Conservation (phyloP, 2,329 filamentous ascomycete species). For the Diaporthe velutina region DNA sequence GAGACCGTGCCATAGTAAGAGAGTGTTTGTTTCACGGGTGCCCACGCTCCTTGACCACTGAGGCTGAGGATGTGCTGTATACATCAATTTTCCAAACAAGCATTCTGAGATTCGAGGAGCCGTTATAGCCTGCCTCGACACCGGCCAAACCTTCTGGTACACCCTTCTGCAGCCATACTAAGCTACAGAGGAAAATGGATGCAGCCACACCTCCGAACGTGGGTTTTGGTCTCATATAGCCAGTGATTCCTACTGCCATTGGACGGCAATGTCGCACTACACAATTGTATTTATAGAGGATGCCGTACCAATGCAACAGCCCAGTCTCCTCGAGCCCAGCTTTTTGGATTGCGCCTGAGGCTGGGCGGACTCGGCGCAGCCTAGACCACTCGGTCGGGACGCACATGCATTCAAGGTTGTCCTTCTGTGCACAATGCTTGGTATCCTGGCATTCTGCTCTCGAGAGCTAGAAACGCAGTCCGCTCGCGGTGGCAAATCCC, state of each 20-base stretch:
- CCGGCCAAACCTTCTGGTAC: constrained; percentile 12
- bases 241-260: no score
- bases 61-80: neutral
- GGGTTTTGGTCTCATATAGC: no score
- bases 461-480: neutral
- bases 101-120: neutral
- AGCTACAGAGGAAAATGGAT: no score
- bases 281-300: neutral
- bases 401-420: neutral
- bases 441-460: neutral
- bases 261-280: neutral
- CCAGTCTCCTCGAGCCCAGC: neutral
- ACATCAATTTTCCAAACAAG: neutral
- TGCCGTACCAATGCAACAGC: constrained; percentile 5
- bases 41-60: neutral
- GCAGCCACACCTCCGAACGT: no score
- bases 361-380: constrained; percentile 3
- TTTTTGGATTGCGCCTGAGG: neutral
- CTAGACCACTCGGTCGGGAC: constrained; percentile 22
- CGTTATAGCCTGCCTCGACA: neutral
- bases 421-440: neutral
- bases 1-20: neutral
- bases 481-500: neutral
- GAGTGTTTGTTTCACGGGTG: constrained; percentile 19
- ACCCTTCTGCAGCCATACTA: neutral